Percentiles rank a stretch among this genome's conserved stretches.
phyloP scores from a whole-genome alignment of 768 basidiomycete species.

The Boletus subcaerulescens region DNA sequence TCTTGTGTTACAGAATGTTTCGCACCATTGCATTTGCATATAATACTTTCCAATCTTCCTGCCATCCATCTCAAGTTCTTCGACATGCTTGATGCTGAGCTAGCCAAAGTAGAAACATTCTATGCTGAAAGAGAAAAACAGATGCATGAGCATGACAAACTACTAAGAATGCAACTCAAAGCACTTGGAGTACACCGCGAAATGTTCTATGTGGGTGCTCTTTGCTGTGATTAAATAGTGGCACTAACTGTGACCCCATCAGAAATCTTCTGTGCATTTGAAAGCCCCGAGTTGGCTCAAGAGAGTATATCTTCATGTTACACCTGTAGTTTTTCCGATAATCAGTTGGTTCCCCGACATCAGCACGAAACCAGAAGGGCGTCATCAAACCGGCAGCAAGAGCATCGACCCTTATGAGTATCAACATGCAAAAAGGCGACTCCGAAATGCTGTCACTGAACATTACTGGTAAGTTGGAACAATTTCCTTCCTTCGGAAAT shows the following conservation, averaged over 20 bases:
- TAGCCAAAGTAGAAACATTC: slow-evolving; percentile 85
- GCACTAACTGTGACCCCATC: not conserved
- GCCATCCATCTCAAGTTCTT: slow-evolving; percentile 72
- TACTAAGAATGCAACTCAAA: slow-evolving; percentile 64
- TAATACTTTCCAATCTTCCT: slow-evolving; percentile 54
- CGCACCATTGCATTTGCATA: slow-evolving; percentile 37
- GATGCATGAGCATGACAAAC: slow-evolving; percentile 45
- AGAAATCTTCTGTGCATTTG: slow-evolving; percentile 13
- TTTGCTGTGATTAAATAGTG: not conserved
- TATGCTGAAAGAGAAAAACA: slow-evolving; percentile 69
- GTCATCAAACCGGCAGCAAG: not conserved
- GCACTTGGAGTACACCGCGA: slow-evolving; percentile 71
- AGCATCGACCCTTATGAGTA: slow-evolving; percentile 68
- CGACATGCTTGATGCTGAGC: slow-evolving; percentile 66
- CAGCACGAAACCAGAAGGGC: not conserved
- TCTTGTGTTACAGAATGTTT: slow-evolving; percentile 3
- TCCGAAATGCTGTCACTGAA: slow-evolving; percentile 81
- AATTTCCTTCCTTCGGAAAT: not conserved
- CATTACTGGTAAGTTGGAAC: slow-evolving; percentile 61
- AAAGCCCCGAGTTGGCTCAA: slow-evolving; percentile 11
- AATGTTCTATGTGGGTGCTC: slow-evolving; percentile 48
- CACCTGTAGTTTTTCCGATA: slow-evolving; percentile 1
- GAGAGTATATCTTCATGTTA: slow-evolving; percentile 1
- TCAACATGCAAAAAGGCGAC: slow-evolving; percentile 72
- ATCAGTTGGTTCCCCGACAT: not conserved